Conservation (phyloP, 2,329 filamentous ascomycete genomes). For the Aureobasidium sp. region DNA sequence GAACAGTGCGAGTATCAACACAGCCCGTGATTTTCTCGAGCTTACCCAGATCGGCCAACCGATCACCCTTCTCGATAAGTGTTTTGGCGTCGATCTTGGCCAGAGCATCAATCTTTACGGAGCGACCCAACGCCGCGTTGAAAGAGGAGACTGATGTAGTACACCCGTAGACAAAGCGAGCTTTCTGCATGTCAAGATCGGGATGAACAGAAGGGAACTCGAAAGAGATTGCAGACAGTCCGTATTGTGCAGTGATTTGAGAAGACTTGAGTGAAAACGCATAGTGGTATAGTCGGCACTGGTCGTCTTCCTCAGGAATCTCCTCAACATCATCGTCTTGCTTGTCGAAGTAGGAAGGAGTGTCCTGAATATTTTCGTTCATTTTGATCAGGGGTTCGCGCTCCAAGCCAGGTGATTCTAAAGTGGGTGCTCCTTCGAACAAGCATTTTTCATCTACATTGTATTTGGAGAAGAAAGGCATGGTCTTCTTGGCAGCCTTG, state of each 20-base stretch:
- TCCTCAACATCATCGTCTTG: constrained; percentile 5
- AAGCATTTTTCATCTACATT: constrained; percentile 26
- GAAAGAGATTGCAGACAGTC: constrained; percentile 55
- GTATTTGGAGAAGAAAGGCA: constrained; percentile 41
- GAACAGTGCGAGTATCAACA: constrained; percentile 49
- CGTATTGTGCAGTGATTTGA: constrained; percentile 53
- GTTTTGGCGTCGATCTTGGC: constrained; percentile 51
- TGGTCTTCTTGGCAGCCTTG: constrained; percentile 23
- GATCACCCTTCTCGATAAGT: constrained; percentile 46
- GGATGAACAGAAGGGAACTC: constrained; percentile 58
- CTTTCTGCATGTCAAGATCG: constrained; percentile 45
- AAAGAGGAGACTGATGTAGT: constrained; percentile 50
- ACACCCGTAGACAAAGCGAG: constrained; percentile 60
- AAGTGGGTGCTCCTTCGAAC: constrained; percentile 21
- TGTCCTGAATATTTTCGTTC: background rate
- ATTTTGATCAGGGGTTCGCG: constrained; percentile 6
- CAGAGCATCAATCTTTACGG: constrained; percentile 58
- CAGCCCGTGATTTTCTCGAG: constrained; percentile 48
- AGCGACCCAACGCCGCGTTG: constrained; percentile 52
- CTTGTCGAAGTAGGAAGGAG: background rate
- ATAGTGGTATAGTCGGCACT: constrained; percentile 64
- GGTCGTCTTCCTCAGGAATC: constrained; percentile 45
- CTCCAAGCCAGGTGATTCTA: constrained; percentile 14
- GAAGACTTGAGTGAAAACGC: constrained; percentile 42
- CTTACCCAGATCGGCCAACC: constrained; percentile 19